Evolutionary conservation across 345 rosid species (phyloP).

Genomic region (Salix viminalis): DNA sequence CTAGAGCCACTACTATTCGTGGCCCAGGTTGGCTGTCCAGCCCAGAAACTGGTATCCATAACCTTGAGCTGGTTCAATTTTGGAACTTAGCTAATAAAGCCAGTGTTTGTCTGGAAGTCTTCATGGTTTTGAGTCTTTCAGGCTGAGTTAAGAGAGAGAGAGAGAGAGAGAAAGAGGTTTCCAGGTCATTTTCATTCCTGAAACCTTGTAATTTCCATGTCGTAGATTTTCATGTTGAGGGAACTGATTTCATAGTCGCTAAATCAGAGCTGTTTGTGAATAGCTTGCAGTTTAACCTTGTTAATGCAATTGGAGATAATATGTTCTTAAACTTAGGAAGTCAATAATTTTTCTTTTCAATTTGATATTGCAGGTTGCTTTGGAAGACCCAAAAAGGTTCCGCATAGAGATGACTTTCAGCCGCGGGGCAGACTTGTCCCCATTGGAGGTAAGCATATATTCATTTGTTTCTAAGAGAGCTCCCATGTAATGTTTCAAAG

Average conservation of each 20-base stretch:
- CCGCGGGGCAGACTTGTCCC: constrained; percentile 96
- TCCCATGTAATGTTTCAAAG: too few species aligned
- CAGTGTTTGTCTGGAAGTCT: neutral
- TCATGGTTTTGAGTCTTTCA: neutral
- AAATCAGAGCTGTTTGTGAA: neutral
- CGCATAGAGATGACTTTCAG: constrained; percentile 89
- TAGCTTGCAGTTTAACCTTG: neutral
- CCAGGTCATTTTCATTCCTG: neutral
- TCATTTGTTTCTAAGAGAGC: neutral
- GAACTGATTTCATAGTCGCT: neutral
- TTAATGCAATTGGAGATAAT: neutral
- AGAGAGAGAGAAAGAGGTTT: neutral
- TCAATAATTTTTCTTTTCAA: too few species aligned
- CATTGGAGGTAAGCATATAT: constrained; percentile 62
- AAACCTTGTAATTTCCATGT: neutral
- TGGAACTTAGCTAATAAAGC: neutral
- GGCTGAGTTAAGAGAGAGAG: neutral
- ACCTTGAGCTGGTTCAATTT: neutral
- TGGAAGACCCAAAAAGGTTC: constrained; percentile 86
- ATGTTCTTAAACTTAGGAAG: neutral
- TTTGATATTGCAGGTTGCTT: constrained; percentile 46
- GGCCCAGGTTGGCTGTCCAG: neutral
- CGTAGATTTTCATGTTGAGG: neutral
- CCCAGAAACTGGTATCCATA: neutral
- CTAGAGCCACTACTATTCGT: neutral